Percentiles rank a stretch among this genome's conserved stretches.
Evolutionary conservation across 2,329 filamentous ascomycete genomes (phyloP).

Genomic region (Fusarium sp.): DNA sequence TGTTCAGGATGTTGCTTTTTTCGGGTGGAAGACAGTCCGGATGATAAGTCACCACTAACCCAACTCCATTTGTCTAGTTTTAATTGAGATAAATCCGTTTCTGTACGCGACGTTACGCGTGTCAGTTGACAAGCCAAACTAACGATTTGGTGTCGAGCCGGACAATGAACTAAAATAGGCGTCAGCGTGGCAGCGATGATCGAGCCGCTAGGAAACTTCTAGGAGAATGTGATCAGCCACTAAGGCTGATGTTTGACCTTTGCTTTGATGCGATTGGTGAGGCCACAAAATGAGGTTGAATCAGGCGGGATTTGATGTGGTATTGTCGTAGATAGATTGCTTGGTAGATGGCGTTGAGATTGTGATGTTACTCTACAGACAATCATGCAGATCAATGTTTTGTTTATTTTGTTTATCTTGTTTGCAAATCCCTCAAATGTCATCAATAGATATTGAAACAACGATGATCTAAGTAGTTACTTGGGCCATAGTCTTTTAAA

Average conservation of each 20-base stretch:
- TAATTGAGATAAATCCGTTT: not conserved
- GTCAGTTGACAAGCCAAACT: constrained; percentile 1
- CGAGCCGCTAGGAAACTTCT: constrained; percentile 19
- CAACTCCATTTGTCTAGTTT: too few species aligned
- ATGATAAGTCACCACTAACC: too few species aligned
- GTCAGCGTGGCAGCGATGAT: constrained; percentile 31
- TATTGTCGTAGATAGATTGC: not conserved
- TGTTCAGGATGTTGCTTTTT: constrained; percentile 6
- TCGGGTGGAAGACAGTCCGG: too few species aligned
- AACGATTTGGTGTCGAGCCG: constrained; percentile 16
- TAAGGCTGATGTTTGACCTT: not conserved
- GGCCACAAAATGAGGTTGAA: not conserved
- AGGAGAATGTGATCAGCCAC: constrained; percentile 8
- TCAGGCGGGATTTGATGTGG: not conserved
- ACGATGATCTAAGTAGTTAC: too few species aligned
- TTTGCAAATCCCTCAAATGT: too few species aligned
- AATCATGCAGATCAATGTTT: too few species aligned
- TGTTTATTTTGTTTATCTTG: too few species aligned
- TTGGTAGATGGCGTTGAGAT: not conserved
- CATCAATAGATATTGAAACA: too few species aligned
- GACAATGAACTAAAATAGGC: constrained; percentile 4
- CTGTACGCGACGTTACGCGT: not conserved
- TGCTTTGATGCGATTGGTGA: constrained; percentile 21
- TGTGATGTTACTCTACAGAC: constrained; percentile 17
- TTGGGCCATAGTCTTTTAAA: too few species aligned